Base-by-base conservation (phyloP, 495 filamentous ascomycete genomes). In the Aspergillus haitiensis region DNA sequence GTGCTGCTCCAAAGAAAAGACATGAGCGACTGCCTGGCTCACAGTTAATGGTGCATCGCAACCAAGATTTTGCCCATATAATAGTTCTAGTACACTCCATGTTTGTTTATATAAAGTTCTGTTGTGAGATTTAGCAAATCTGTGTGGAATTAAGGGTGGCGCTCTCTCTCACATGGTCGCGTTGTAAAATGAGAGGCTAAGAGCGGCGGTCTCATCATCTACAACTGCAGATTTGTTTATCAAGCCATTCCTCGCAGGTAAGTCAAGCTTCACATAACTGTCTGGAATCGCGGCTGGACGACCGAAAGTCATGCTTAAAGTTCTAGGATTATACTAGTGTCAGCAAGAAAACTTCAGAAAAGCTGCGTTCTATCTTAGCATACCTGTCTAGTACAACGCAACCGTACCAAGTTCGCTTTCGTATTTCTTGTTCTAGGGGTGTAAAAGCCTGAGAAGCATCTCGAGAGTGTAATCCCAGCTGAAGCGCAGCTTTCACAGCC, bases 281-380 rank as follows among this genome's bases (percentile, higher is more conserved):
- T 73, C 70, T 7, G 76, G 72, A 5, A 79, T 78, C 2, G 72
- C 62, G 7, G 68, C 64, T 6, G 76, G 76, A 0, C 76, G 66
- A 0, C 78, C 78, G 40, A 80, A 77, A 0, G 78, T 78, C 78
- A 81, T 80, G 53, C 78, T 77, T 32, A 80, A 57, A 0, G 70
- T 77, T 40, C 77, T 78, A 47, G 18, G 16, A 16, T 7, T 5
- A 16, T 47, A 33, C 10, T 33, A 13, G 11, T 35, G 21, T 27
- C 21, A 27, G 21, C 21, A 27, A 27, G 21, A 27, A 27, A 27
- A 3, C 21, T 27, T 27, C 21, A 27, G 3, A 27, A 27, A 27
- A 27, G 21, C 21, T 27, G 21, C 21, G 5, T 7, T 27, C 3
- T 42, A 46, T 32, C 12, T 12, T 4, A 32, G 12, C 52, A 7